Base-by-base conservation (phyloP, 2,329 filamentous ascomycete species). In the Talaromyces sp. region DNA sequence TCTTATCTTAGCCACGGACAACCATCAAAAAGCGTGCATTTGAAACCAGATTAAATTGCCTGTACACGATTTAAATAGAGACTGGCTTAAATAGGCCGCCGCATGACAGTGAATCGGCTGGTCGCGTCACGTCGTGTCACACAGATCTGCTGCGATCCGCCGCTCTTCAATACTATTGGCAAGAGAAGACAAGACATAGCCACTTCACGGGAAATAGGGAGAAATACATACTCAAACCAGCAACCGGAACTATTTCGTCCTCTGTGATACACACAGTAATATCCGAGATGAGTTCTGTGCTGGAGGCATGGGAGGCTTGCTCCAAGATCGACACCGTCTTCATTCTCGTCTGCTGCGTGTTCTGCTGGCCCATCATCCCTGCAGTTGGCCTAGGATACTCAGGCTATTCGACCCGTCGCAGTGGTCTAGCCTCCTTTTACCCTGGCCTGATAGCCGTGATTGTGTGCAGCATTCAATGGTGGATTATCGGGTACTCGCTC, bases 291-390 rank as follows among this genome's bases (percentile, higher is more conserved):
- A 24, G 27, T 16, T 62, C 60, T 16, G 74, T 81, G n/a, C 69
- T 79, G 45, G 67, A 77, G 47, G 82, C 80, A 22, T 84, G 82
- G 82, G 81, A 83, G 62, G 76, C 78, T 58, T 85, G 83, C 72
- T 79, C 82, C 71, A 79, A 81, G 66, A 82, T 73, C n/a, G 83
- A 85, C 69, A 84, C 83, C 0, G 73, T 82, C 52, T 83, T 83
- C 70, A 77, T 84, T 56, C 75, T 84, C 8, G 76, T 83, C n/a
- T 83, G 82, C 70, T 81, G 77, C 22, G 80, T 83, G 39, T 81
- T 84, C 67, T 84, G 82, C 70, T 83, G 81, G 82, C 77, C 80
- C 1, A 83, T 84, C 67, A 81, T 84, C 11, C 82, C 82, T 5
- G 82, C 82, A 0, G 82, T 84, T 48, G 82, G 82, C 10, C 79